Conservation (phyloP, 2,329 filamentous ascomycete genomes). For the Podosphaera fusca region DNA sequence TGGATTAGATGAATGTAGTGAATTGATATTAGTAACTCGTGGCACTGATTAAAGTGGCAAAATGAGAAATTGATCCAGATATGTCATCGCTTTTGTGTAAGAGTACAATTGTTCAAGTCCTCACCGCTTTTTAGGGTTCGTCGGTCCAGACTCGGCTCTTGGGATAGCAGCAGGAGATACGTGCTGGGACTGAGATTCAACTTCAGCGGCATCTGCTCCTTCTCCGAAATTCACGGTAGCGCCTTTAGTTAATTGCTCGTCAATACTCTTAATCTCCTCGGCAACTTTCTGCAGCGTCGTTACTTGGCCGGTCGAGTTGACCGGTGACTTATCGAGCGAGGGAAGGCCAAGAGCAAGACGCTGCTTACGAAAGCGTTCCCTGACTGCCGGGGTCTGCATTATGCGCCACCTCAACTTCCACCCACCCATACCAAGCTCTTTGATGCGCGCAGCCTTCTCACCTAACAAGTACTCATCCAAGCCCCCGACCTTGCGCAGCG, state of each 20-base stretch:
- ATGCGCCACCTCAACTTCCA: constrained; percentile 81
- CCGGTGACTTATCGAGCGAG: constrained; percentile 20
- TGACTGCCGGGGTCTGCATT: constrained; percentile 53
- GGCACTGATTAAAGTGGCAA: too few relatives aligned
- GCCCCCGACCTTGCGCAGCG: constrained; percentile 67
- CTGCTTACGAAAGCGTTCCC: constrained; percentile 41
- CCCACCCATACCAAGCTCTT: constrained; percentile 69
- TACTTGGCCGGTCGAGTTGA: constrained; percentile 19
- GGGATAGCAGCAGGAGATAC: too few relatives aligned
- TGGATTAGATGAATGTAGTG: too few relatives aligned
- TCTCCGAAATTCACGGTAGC: constrained; percentile 16
- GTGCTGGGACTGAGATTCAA: too few relatives aligned
- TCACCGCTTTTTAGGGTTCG: too few relatives aligned
- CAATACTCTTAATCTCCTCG: constrained; percentile 18
- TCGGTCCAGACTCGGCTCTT: too few relatives aligned
- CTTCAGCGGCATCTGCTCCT: background rate
- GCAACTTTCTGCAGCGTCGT: constrained; percentile 13
- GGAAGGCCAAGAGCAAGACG: constrained; percentile 41
- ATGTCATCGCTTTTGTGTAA: too few relatives aligned
- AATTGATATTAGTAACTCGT: too few relatives aligned
- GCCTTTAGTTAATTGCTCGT: constrained; percentile 22
- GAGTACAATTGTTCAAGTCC: too few relatives aligned
- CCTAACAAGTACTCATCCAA: constrained; percentile 82
- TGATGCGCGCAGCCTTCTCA: constrained; percentile 51
- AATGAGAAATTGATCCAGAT: too few relatives aligned